Conservation (phyloP, 495 filamentous ascomycete genomes). For the Friedmanniomyces endolithicus region DNA sequence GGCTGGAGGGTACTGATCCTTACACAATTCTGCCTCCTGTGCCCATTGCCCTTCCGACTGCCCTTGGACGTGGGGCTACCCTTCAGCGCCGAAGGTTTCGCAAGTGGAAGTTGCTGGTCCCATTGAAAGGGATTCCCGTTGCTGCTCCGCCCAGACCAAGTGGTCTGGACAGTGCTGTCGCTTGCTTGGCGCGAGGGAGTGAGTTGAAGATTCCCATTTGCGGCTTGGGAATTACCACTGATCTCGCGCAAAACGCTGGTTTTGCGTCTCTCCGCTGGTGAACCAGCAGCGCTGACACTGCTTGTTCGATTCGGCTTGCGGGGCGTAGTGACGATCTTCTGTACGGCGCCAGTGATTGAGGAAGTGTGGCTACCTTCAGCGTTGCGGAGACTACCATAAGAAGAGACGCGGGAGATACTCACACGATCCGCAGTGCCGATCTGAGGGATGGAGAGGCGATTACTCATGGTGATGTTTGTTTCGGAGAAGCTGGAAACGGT, state of each 20-base stretch:
- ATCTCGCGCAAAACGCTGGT: conserved; percentile 15
- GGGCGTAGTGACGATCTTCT: conserved; percentile 8
- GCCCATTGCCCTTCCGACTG: conserved; percentile 19
- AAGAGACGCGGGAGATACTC: conserved; percentile 15
- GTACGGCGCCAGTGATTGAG: neutral
- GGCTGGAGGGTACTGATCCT: conserved; percentile 23
- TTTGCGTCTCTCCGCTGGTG: conserved; percentile 19
- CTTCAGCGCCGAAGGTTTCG: conserved; percentile 23
- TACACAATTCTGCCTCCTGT: conserved; percentile 22
- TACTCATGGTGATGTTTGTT: neutral
- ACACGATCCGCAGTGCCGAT: conserved; percentile 15
- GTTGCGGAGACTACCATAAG: conserved; percentile 3
- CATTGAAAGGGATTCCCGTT: conserved; percentile 24
- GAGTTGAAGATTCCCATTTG: neutral
- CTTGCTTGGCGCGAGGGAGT: conserved; percentile 14
- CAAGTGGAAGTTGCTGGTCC: conserved; percentile 9
- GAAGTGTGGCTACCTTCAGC: neutral
- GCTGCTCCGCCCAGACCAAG: conserved; percentile 9
- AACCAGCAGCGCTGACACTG: conserved; percentile 15
- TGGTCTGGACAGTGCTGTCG: conserved; percentile 7
- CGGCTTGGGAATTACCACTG: conserved; percentile 6
- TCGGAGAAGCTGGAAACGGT: neutral
- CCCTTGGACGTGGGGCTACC: conserved; percentile 17
- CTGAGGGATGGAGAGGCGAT: conserved; percentile 11
- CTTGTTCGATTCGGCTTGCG: conserved; percentile 2